A percentile compares a stretch with the other conserved stretches of the same genome.
phyloP scores from a whole-genome alignment of 2,329 filamentous ascomycete genomes.

The Pseudocercospora macadamiae region DNA sequence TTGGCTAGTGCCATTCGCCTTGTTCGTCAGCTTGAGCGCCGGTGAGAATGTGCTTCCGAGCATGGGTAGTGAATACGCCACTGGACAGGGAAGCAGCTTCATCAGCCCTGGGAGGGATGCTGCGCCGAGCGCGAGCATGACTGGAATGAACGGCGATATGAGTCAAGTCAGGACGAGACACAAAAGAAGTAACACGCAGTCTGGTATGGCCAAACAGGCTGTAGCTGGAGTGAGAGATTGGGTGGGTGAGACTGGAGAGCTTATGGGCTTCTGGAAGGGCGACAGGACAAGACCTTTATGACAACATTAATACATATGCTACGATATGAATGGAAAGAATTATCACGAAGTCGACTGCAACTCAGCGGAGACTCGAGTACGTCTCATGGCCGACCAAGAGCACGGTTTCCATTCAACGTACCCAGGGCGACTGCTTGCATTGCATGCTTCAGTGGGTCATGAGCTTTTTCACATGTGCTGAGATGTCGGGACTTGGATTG shows the following conservation, averaged over 20 bases:
- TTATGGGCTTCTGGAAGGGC: slow-evolving; percentile 65
- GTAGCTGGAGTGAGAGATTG: slow-evolving; percentile 67
- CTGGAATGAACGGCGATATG: slow-evolving; percentile 49
- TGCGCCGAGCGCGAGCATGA: slow-evolving; percentile 32
- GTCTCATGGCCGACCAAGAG: background rate
- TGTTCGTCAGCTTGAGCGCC: slow-evolving; percentile 92
- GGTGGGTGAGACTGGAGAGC: slow-evolving; percentile 63
- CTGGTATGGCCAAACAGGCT: slow-evolving; percentile 60
- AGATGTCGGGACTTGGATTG: no score
- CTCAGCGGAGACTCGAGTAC: background rate
- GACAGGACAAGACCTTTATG: slow-evolving; percentile 56
- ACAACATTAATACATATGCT: slow-evolving; percentile 14
- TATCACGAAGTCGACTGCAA: background rate
- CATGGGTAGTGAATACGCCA: slow-evolving; percentile 78
- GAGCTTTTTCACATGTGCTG: no score
- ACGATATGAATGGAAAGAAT: slow-evolving; percentile 9
- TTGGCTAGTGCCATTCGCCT: slow-evolving; percentile 91
- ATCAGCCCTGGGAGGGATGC: slow-evolving; percentile 48
- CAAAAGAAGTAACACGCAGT: slow-evolving; percentile 55
- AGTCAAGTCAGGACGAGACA: slow-evolving; percentile 43
- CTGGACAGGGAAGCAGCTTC: slow-evolving; percentile 58
- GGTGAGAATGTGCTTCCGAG: slow-evolving; percentile 93
- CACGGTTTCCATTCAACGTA: background rate
- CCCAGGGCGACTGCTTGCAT: no score
- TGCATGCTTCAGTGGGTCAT: no score